Evolutionary conservation across 2,329 filamentous ascomycete species (phyloP), one percentile per base, ranked within the genome.

Genomic region (Corynespora cassiicola): DNA sequence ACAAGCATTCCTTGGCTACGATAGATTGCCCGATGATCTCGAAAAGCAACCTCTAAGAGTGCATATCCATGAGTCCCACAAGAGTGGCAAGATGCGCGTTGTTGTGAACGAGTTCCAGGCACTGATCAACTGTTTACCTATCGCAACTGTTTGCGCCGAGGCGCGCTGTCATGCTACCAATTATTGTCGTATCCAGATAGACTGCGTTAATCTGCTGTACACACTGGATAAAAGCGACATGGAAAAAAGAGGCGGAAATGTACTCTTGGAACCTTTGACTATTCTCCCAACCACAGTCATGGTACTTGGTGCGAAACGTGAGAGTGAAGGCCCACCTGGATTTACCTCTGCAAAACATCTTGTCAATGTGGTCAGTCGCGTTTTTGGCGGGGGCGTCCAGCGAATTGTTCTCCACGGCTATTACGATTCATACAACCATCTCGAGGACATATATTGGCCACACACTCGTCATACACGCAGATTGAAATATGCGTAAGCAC

Each of bases 31-130:
- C 28, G 7, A 17, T 14, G 27, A 36, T n/a, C 22, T 7, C 11
- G 16, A 25, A 18, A 36, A 8, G 19, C 22, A 36, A 12, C 27
- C 23, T 29, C 39, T 42, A 19, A 26, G 29, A 10, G 4, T 42
- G 11, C 25, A 37, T 20, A 20, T 42, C 12, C 16, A 33, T 23
- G 8, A 27, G 15, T 33, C 33, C n/a, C 20, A 19, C 18, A 18
- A 36, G 10, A 17, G 18, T 11, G 28, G 15, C 33, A 42, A 33
- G 27, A 18, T 42, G 19, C 39, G 29, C 24, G 8, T 42, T 23
- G 28, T 28, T 12, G 29, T 28, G 15, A 37, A 42, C 15, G 39
- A 42, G 16, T 42, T 37, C 18, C 29, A 33, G 33, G 18, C 20
- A 19, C 18, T 37, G 17, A 28, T 42, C 19, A 42, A 42, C 20